These are phyloP conservation scores for Lagerstroemia speciosa DNA, from an alignment of 345 rosid genomes.

Conservation along the genomic window DNA sequence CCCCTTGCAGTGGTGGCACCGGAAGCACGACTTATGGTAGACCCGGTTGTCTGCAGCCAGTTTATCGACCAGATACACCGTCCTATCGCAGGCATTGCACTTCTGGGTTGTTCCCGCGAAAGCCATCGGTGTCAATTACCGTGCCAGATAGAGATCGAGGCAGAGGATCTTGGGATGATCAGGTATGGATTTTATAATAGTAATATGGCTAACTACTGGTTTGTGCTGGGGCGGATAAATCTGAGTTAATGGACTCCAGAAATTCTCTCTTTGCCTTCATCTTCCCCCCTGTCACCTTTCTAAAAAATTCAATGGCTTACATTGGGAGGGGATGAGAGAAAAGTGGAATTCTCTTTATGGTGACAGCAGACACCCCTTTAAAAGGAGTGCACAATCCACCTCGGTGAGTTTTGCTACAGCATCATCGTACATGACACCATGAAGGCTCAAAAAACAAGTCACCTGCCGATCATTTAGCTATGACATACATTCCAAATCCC, in stretches of 20 bases:
- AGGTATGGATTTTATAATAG: neutral
- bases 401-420: too few relatives aligned
- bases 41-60: slow-evolving; percentile 41
- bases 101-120: slow-evolving; percentile 47
- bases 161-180: neutral
- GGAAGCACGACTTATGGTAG: slow-evolving; percentile 53
- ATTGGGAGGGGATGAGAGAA: neutral
- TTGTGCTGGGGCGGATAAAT: neutral
- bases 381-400: too few relatives aligned
- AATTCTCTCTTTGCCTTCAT: neutral
- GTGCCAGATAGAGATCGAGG: neutral
- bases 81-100: slow-evolving; percentile 51
- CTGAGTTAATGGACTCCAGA: neutral
- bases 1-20: slow-evolving; percentile 57
- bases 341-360: neutral
- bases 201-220: neutral
- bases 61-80: slow-evolving; percentile 57
- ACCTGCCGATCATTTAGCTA: too few relatives aligned
- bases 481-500: too few relatives aligned
- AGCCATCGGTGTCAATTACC: slow-evolving; percentile 19
- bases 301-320: neutral
- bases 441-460: too few relatives aligned
- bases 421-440: too few relatives aligned
- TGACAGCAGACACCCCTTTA: neutral
- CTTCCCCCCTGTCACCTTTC: neutral